Base-by-base conservation (phyloP, 148 eudicot genomes). In the Hydrangea macrophylla region DNA sequence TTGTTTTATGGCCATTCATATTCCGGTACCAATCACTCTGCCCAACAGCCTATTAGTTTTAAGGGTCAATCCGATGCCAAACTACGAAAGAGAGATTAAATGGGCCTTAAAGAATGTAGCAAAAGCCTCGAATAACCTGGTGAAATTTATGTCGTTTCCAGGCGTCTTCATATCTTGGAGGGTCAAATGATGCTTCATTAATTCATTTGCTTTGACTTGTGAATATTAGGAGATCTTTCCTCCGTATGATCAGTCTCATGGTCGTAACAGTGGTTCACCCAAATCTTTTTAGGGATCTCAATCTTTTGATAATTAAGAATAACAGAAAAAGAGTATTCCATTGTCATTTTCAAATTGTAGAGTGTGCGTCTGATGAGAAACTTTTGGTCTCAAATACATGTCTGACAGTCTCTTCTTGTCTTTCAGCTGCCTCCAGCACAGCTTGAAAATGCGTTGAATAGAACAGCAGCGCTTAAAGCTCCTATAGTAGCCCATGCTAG, bases 371-470 rank as follows among this genome's bases (percentile, higher is more conserved):
- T 32, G 22, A 42, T 11, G 28, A 12, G 24, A 13, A 33, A 24
- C 45, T 58, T 45, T 56, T 25, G 25, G 18, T 39, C 55, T 55
- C 17, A 2, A 7, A 48, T 17, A 23, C 33, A 26, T 20, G 13
- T 51, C 11, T 42, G 72, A 39, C 65, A 56, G 32, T 65, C 28
- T 42, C 35, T 7, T 48, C 7, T 51, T 71, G 1, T 65, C 51
- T 72, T 69, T 61, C 82, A 92, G 98, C 79, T 92, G 58, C 98
- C 98, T 50, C 83, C 88, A 62, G 80, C 92, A 61, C 98, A 90
- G 76, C 94, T 92, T 65, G 98, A 92, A 86, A 81, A 78, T 73
- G 96, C 96, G 27, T 62, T 92, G 44, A 84, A 84, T 76, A 89
- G 84, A 80, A 84, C 75, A 20, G 85, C 91, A 17, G 93, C 88